These are phyloP conservation scores for Microbotryomycetes sp. DNA, from an alignment of 1,284 basidiomycete genomes.

Conservation along the genomic window DNA sequence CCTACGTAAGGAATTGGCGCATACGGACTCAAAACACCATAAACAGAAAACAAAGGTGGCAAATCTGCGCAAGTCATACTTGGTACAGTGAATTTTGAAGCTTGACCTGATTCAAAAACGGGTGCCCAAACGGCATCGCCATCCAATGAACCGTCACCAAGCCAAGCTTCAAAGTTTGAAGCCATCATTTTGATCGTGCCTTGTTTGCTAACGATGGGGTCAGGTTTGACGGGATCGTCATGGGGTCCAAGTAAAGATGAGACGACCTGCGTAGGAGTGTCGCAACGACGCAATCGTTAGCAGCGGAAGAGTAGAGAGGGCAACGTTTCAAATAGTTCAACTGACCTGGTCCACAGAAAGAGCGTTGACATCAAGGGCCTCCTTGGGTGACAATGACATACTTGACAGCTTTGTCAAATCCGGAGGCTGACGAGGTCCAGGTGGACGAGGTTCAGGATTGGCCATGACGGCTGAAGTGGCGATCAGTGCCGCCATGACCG, in stretches of 20 bases:
- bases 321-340: not conserved
- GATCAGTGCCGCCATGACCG: too few species aligned
- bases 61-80: not conserved
- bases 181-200: conserved; percentile 2
- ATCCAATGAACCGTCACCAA: conserved; percentile 2
- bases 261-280: not conserved
- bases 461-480: not conserved
- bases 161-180: not conserved
- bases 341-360: not conserved
- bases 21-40: not conserved
- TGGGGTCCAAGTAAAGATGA: not conserved
- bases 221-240: not conserved
- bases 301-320: too few species aligned
- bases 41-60: not conserved
- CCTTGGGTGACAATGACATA: not conserved
- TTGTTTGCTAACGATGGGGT: not conserved
- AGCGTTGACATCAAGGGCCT: not conserved
- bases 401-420: not conserved
- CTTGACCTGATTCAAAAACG: not conserved
- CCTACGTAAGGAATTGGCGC: conserved; percentile 1
- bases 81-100: not conserved
- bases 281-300: too few species aligned
- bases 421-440: not conserved
- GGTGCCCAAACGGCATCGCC: not conserved
- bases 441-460: conserved; percentile 1